A percentile compares a stretch with the other conserved stretches of the same genome.
phyloP scores from a whole-genome alignment of 306 rosid genomes.

The Styphnolobium japonicum region DNA sequence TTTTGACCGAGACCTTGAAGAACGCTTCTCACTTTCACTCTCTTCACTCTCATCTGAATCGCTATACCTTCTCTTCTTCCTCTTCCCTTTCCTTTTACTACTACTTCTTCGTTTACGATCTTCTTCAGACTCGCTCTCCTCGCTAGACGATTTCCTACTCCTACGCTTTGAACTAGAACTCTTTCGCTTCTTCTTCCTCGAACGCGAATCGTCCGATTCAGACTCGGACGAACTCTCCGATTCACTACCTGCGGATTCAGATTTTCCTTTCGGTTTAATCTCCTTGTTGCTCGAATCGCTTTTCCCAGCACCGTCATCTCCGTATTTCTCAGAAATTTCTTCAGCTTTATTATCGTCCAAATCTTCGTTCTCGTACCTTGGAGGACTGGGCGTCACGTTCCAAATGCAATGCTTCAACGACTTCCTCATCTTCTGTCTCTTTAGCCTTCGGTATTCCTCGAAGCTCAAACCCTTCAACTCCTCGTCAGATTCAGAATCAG shows the following conservation, averaged over 20 bases:
- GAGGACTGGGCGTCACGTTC: conserved; percentile 86
- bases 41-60: conserved; percentile 51
- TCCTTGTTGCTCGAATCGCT: conserved; percentile 28
- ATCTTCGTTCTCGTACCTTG: conserved; percentile 57
- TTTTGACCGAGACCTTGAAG: conserved; percentile 28
- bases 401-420: conserved; percentile 66
- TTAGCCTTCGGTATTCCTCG: conserved; percentile 74
- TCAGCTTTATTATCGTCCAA: conserved; percentile 41
- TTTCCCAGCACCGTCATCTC: conserved; percentile 7
- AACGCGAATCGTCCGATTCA: conserved; percentile 39
- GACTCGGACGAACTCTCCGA: conserved; percentile 31
- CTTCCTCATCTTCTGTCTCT: conserved; percentile 87
- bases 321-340: conserved; percentile 41
- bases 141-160: conserved; percentile 40
- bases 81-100: conserved; percentile 7
- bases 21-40: conserved; percentile 36
- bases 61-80: conserved; percentile 45
- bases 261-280: conserved; percentile 15
- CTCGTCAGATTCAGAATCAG: conserved; percentile 73
- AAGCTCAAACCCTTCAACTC: conserved; percentile 69
- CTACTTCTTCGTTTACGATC: conserved; percentile 34
- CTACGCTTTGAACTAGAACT: conserved; percentile 29
- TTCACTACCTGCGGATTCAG: conserved; percentile 16
- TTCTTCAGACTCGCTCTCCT: conserved; percentile 41
- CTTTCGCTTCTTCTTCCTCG: conserved; percentile 32